Evolutionary conservation across 768 basidiomycete species (phyloP).

Genomic region (Termitomyces sp.): DNA sequence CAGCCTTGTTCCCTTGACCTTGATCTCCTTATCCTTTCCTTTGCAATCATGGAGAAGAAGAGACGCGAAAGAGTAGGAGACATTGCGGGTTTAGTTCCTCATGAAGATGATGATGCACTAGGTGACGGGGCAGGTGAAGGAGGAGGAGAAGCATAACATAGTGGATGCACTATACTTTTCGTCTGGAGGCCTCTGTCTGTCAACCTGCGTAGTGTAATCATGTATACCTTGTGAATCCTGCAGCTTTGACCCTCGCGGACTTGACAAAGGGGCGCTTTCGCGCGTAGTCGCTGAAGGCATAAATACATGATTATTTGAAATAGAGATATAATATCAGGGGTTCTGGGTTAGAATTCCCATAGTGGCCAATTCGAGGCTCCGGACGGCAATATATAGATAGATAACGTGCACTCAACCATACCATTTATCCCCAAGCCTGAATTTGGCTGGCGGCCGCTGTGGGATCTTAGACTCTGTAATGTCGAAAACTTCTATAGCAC

Average conservation of each 20-base stretch:
- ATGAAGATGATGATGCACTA: constrained; percentile 31
- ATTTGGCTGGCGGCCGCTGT: constrained; percentile 55
- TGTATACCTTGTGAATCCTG: neutral
- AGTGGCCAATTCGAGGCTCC: neutral
- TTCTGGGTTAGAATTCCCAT: neutral
- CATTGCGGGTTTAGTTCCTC: constrained; percentile 19
- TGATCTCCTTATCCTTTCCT: constrained; percentile 50
- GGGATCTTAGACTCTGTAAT: constrained; percentile 77
- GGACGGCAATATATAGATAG: neutral
- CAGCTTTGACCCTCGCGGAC: neutral
- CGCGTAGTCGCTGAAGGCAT: neutral
- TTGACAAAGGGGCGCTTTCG: neutral
- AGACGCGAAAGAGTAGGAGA: constrained; percentile 35
- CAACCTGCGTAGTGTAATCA: too few species aligned
- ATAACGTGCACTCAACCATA: constrained; percentile 44
- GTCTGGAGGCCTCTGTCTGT: too few species aligned
- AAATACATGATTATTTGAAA: neutral
- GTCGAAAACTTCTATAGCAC: constrained; percentile 82
- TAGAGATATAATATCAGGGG: neutral
- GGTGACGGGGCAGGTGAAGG: constrained; percentile 33
- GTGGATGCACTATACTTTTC: neutral
- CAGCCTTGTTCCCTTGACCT: constrained; percentile 45
- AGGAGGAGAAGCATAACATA: constrained; percentile 11
- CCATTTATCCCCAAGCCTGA: constrained; percentile 62
- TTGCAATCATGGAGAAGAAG: constrained; percentile 53